Base-by-base conservation (phyloP, 1,139 yeast species). In the Yamadazyma oceani region DNA sequence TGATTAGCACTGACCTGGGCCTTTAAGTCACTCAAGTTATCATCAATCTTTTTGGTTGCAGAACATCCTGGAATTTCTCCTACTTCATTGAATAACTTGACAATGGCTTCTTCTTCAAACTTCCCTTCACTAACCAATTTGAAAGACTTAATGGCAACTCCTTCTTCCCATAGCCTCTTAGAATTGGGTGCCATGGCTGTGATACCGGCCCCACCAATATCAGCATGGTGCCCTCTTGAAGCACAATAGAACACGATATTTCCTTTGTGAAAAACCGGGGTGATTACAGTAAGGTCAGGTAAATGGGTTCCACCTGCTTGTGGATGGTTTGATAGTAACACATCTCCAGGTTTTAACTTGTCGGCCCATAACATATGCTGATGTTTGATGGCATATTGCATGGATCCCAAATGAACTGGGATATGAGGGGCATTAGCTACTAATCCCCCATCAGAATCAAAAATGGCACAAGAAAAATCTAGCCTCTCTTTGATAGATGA, bases 361-460 rank as follows among this genome's bases (percentile, higher is more conserved):
- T 79, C 84, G 40, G 74, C 62, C 89, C 92, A 84, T 24, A 77
- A 41, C 30, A 78, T 69, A 28, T 75, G 75, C 57, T 85, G 92
- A 8, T 78, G 81, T 37, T 76, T 73, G 8, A 85, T 86, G n/a
- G 90, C 88, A 36, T 85, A 81, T 1, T 90, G 82, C 95, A 86
- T 86, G 3, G 95, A 85, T 2, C 95, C 95, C 43, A 86, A 64
- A 56, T 86, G 95, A 31, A 85, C 90, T 0, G 95, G 95, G 37
- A 86, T 85, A 58, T 86, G 94, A 1, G 94, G 94, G 0, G 95
- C 95, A 61, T 85, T 85, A 4, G 94, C 94, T 16, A 85, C 88
- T 43, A 86, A 67, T 37, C 82, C 87, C 14, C 95, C 95, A 37
- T 79, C 75, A 1, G 76, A 68, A 48, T 83, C 88, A 55, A 86